Evolutionary conservation across 306 rosid genomes (phyloP).

Genomic region (Quercus variabilis): DNA sequence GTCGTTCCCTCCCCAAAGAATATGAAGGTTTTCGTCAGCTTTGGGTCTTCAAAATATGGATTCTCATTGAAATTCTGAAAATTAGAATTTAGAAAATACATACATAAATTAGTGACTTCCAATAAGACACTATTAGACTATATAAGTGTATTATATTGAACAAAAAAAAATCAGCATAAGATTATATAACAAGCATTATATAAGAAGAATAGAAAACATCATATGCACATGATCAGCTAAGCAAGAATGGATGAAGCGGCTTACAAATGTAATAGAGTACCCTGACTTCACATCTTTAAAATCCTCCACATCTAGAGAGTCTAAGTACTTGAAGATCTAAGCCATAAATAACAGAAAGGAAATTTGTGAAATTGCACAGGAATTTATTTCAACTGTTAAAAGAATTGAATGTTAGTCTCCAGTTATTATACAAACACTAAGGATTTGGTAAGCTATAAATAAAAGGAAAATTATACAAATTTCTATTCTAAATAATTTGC

Average conservation of each 20-base stretch:
- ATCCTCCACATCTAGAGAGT: constrained; percentile 59
- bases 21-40: constrained; percentile 52
- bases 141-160: background rate
- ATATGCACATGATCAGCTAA: background rate
- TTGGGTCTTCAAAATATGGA: constrained; percentile 59
- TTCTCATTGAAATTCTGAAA: constrained; percentile 57
- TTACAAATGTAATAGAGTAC: constrained; percentile 61
- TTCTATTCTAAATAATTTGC: background rate
- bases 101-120: background rate
- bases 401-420: background rate
- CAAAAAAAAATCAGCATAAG: background rate
- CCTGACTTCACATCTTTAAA: constrained; percentile 59
- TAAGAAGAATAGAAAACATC: background rate
- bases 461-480: background rate
- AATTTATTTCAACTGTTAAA: constrained; percentile 8
- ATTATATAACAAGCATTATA: background rate
- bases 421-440: background rate
- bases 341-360: constrained; percentile 14
- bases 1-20: constrained; percentile 54
- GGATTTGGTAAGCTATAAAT: background rate
- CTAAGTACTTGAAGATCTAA: constrained; percentile 60
- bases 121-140: background rate
- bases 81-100: background rate
- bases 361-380: background rate
- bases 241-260: constrained; percentile 28